A percentile compares a stretch with the other conserved stretches of the same genome.
Conservation (phyloP, 371 early-diverging fungal species). For the Apophysomyces elegans region DNA sequence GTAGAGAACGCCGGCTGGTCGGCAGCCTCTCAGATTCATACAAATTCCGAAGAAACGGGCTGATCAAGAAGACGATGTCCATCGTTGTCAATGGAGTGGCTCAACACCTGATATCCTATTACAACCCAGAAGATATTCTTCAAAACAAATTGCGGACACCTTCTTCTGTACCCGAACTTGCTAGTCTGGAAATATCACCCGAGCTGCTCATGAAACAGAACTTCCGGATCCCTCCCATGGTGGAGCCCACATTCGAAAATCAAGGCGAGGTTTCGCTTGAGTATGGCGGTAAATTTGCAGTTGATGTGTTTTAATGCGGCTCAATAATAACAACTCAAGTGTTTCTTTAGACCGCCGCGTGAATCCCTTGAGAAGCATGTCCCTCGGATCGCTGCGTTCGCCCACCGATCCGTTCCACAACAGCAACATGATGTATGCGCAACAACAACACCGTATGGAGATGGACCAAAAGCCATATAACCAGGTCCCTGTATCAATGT, state of each 20-base stretch:
- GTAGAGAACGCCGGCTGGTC: conserved; percentile 58
- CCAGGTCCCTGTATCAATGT: conserved; percentile 12
- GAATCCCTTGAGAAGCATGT: conserved; percentile 48
- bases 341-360: conserved; percentile 18
- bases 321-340: conserved; percentile 2
- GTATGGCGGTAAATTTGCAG: conserved; percentile 11
- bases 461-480: conserved; percentile 22
- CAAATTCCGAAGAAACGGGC: conserved; percentile 79
- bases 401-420: conserved; percentile 17
- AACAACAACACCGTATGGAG: conserved; percentile 30
- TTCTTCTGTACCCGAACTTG: conserved; percentile 60
- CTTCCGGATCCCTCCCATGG: conserved; percentile 63
- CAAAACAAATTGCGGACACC: conserved; percentile 62
- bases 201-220: conserved; percentile 65
- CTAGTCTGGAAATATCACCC: conserved; percentile 61
- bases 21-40: conserved; percentile 68
- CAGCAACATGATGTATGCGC: conserved; percentile 24
- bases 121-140: conserved; percentile 75
- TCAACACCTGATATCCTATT: conserved; percentile 88
- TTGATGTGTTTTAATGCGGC: not conserved
- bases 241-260: conserved; percentile 49
- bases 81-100: conserved; percentile 76
- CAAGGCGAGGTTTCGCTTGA: conserved; percentile 10
- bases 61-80: conserved; percentile 89
- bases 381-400: conserved; percentile 40